A percentile compares a stretch with the other conserved stretches of the same genome.
These are phyloP conservation scores for Hortiboletus flavorubellus DNA, from an alignment of 768 basidiomycete genomes.

Conservation along the genomic window DNA sequence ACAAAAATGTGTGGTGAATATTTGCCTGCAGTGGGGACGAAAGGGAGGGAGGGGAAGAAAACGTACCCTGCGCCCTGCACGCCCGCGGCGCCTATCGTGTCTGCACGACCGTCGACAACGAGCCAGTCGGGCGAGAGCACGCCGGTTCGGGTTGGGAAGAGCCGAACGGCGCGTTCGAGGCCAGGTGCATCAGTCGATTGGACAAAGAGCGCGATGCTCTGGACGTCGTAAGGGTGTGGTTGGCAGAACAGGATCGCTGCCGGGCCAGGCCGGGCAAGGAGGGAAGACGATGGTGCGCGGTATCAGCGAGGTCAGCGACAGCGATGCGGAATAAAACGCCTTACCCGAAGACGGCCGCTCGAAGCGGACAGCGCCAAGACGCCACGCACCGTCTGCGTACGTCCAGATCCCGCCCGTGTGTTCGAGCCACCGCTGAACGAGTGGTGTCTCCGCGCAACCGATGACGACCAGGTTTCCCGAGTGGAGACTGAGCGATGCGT, in stretches of 20 bases:
- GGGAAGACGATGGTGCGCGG: too few species aligned
- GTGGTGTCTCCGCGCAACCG: slow-evolving; percentile 37
- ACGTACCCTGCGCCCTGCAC: slow-evolving; percentile 74
- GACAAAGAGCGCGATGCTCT: slow-evolving; percentile 50
- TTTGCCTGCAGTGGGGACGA: neutral
- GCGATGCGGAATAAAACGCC: neutral
- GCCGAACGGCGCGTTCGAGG: slow-evolving; percentile 62
- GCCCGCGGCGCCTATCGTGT: slow-evolving; percentile 65
- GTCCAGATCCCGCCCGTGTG: slow-evolving; percentile 12
- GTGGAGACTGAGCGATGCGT: neutral
- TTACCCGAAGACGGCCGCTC: slow-evolving; percentile 21
- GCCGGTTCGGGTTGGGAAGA: slow-evolving; percentile 87
- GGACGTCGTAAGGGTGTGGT: slow-evolving; percentile 22
- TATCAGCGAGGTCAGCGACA: neutral
- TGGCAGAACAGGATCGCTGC: slow-evolving; percentile 60
- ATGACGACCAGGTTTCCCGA: slow-evolving; percentile 60
- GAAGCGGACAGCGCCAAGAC: slow-evolving; percentile 12
- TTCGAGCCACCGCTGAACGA: slow-evolving; percentile 34
- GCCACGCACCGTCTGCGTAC: slow-evolving; percentile 21
- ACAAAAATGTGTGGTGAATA: neutral
- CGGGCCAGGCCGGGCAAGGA: neutral
- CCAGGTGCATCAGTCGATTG: slow-evolving; percentile 53
- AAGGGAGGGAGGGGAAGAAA: neutral
- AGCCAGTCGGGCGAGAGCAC: slow-evolving; percentile 77
- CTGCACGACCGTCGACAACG: slow-evolving; percentile 51